Evolutionary conservation across 192 early-diverging fungal genomes (phyloP).

Genomic region (Lunasporangiospora selenospora): DNA sequence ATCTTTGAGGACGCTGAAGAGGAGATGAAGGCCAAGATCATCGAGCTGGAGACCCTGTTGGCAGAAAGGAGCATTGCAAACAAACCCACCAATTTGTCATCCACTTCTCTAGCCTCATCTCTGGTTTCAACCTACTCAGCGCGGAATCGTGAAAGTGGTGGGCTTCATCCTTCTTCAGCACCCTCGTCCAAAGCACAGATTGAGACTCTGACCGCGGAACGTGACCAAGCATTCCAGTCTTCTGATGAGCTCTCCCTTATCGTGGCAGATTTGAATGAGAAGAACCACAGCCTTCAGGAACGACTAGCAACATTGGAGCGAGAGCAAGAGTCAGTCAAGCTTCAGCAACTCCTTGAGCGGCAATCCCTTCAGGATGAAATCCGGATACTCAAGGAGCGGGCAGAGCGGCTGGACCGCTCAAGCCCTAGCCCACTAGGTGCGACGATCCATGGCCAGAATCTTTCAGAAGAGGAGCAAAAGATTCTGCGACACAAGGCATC

Average conservation of each 20-base stretch:
- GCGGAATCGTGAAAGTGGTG: conserved; percentile 5
- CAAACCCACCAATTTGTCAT: conserved; percentile 11
- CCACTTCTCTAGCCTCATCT: conserved; percentile 21
- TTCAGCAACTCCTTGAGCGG: conserved; percentile 28
- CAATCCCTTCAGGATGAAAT: conserved; percentile 28
- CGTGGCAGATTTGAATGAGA: conserved; percentile 39
- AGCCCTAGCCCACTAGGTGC: conserved; percentile 17
- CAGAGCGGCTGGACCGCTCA: conserved; percentile 48
- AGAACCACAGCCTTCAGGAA: conserved; percentile 44
- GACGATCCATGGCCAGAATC: background rate
- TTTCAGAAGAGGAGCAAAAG: background rate
- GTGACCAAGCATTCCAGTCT: conserved; percentile 31
- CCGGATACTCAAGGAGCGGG: conserved; percentile 20
- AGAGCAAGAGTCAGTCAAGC: conserved; percentile 35
- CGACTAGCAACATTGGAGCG: conserved; percentile 24
- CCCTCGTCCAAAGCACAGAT: conserved; percentile 7
- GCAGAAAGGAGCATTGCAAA: conserved; percentile 8
- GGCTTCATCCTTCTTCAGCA: conserved; percentile 3
- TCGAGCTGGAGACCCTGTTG: conserved; percentile 30
- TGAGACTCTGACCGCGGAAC: conserved; percentile 12
- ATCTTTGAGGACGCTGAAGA: conserved; percentile 51
- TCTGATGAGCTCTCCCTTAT: conserved; percentile 38
- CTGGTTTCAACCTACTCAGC: conserved; percentile 12
- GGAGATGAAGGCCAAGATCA: conserved; percentile 44
- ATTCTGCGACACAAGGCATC: conserved; percentile 27